Evolutionary conservation across 331 rosid species (phyloP).

Genomic region (Pyrus hybrid): DNA sequence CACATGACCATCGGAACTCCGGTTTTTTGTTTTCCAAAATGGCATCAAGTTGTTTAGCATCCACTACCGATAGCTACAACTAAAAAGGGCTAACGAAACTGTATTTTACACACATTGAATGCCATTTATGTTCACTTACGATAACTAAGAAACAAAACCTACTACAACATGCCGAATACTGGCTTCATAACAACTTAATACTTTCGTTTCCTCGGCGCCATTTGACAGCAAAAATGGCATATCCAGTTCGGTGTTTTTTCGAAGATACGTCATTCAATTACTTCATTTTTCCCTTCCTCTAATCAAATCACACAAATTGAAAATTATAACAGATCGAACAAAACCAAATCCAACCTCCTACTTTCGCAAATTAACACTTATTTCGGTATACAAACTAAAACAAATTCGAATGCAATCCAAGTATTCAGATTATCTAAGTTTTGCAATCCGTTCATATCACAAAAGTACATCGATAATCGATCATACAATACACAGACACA

Average conservation of each 20-base stretch:
- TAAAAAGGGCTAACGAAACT: too few species aligned
- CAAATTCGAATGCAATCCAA: not conserved
- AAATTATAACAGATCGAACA: not conserved
- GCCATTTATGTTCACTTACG: not conserved
- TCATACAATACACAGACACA: not conserved
- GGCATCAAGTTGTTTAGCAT: not conserved
- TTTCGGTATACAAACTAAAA: not conserved
- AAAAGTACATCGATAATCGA: not conserved
- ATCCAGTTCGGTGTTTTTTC: too few species aligned
- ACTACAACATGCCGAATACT: not conserved
- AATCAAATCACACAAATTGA: not conserved
- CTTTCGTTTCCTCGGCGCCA: not conserved
- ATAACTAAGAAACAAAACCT: not conserved
- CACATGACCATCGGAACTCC: not conserved
- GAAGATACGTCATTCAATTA: too few species aligned
- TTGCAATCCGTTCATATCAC: not conserved
- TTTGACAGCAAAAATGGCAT: not conserved
- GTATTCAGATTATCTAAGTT: not conserved
- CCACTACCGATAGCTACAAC: not conserved
- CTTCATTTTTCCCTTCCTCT: not conserved
- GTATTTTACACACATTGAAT: not conserved
- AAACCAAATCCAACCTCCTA: too few species aligned
- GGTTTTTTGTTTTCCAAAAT: not conserved
- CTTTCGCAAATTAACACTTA: not conserved
- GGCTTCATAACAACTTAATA: not conserved